phyloP scores from a whole-genome alignment of 2,329 filamentous ascomycete species.

The Leptodontidium sp. region DNA sequence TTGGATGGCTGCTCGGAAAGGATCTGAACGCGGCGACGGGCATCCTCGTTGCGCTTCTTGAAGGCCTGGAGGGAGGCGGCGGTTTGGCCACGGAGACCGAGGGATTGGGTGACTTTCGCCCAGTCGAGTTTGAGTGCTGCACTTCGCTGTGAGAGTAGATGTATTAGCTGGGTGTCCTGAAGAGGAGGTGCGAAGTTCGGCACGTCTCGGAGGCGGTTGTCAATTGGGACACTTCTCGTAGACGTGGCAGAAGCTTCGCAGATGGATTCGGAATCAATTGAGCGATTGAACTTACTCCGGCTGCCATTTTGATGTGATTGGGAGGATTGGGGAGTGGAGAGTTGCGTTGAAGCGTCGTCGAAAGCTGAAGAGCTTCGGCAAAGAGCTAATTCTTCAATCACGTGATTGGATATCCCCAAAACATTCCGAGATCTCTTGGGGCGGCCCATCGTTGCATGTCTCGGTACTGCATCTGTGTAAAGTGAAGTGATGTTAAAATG shows the following conservation, averaged over 20 bases:
- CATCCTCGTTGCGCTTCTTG: conserved; percentile 99
- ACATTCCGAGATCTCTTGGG: not conserved
- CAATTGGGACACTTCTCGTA: conserved; percentile 7
- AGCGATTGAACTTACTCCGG: conserved; percentile 65
- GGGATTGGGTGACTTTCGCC: conserved; percentile 91
- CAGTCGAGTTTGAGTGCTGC: conserved; percentile 99
- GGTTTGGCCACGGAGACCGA: conserved; percentile 95
- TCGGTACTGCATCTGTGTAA: too few species aligned
- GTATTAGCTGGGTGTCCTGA: conserved; percentile 39
- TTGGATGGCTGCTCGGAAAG: conserved; percentile 85
- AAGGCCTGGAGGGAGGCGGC: conserved; percentile 90
- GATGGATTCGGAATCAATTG: conserved; percentile 39
- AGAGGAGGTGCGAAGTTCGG: conserved; percentile 34
- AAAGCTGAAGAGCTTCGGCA: conserved; percentile 35
- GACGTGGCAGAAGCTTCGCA: conserved; percentile 9
- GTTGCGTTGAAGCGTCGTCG: conserved; percentile 49
- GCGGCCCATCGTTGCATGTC: too few species aligned
- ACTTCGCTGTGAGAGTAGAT: conserved; percentile 74
- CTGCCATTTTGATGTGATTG: conserved; percentile 65
- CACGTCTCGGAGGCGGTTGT: conserved; percentile 27
- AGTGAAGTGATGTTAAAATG: too few species aligned
- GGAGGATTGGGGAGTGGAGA: conserved; percentile 58
- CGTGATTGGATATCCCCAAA: conserved; percentile 30
- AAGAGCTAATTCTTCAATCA: conserved; percentile 29
- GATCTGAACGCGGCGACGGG: conserved; percentile 87